Evolutionary conservation across 169 alveolate genomes (phyloP), one percentile per base, ranked within the genome.

Genomic region (Babesia caballi): DNA sequence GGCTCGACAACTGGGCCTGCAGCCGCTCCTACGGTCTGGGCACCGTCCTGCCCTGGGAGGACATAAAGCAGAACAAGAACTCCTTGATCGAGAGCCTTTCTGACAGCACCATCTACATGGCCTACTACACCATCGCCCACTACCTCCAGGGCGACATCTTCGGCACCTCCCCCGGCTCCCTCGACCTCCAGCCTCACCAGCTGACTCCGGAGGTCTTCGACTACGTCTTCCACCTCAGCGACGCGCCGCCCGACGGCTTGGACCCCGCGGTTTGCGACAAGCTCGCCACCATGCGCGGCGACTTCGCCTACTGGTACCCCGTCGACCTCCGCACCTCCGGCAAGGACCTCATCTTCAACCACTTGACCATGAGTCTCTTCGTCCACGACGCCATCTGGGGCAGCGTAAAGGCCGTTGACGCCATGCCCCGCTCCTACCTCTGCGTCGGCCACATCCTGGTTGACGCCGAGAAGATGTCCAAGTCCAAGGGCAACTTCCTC

Each of bases 361-460:
- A 98, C 82, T 90, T 98, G 85, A 96, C 99, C 4, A 96, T 98
- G 99, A 91, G 98, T 46, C 91, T 97, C 44, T 98, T 95, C 91
- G 96, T 96, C 82, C 99, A 98, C 83, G 98, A 98, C n/a, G 99
- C 99, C 12, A 94, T 98, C 4, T 98, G 99, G 99, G 73, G 67
- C 66, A 70, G 28, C 19, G 83, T 44, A 9, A 49, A 12, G 65
- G 47, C 66, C 49, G 49, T 86, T 1, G 86, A 90, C 50, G 83
- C 85, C 56, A 90, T 93, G 96, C 98, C 98, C 9, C 84, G 94
- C 78, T 90, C 98, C 3, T 95, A 94, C 84, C 96, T 94, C 86
- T 96, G 99, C 84, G 97, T 97, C 81, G 99, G 99, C 0, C 98
- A 96, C 89, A 92, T 96, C 32, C 83, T 96, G 82, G 95, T 97